These are phyloP conservation scores for Saturnispora kantuleensis DNA, from an alignment of 805 yeast species.

Conservation along the genomic window DNA sequence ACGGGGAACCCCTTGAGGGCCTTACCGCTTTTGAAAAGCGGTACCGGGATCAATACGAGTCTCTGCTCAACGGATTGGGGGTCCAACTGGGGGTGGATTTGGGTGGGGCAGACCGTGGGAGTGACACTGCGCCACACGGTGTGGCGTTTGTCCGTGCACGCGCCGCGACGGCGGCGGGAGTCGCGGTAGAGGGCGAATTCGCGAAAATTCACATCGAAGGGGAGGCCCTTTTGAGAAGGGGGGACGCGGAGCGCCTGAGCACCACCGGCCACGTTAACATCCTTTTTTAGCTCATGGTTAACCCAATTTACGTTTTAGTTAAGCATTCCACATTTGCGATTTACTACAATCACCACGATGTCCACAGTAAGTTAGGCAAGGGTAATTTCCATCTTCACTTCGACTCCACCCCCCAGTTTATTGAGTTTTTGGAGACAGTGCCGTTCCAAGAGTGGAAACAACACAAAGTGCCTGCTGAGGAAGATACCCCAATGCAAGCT, in stretches of 20 bases:
- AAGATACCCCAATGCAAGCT: neutral
- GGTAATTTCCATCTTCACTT: conserved; percentile 6
- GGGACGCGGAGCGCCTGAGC: conserved; percentile 8
- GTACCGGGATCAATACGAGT: conserved; percentile 61
- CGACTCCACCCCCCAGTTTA: neutral
- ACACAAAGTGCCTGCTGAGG: neutral
- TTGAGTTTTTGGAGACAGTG: conserved; percentile 4
- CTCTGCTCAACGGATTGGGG: conserved; percentile 63
- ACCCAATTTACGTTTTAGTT: conserved; percentile 4
- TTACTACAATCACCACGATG: conserved; percentile 4
- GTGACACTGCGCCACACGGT: neutral
- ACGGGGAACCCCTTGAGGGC: conserved; percentile 33
- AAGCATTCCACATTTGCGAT: conserved; percentile 4
- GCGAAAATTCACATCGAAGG: conserved; percentile 1
- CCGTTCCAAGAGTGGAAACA: conserved; percentile 6
- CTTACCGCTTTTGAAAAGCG: conserved; percentile 74
- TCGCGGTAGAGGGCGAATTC: conserved; percentile 6
- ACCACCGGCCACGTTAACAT: conserved; percentile 7
- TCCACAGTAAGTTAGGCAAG: neutral
- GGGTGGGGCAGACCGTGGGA: conserved; percentile 45
- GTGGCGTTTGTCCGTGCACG: conserved; percentile 2
- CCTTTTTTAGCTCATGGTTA: conserved; percentile 2
- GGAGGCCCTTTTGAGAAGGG: conserved; percentile 4
- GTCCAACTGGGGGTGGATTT: conserved; percentile 75
- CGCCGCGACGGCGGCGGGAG: neutral